Percentiles rank a stretch among this genome's conserved stretches.
These are phyloP conservation scores for Carpediemonas membranifera DNA, from an alignment of 78 protist genomes.

Conservation along the genomic window DNA sequence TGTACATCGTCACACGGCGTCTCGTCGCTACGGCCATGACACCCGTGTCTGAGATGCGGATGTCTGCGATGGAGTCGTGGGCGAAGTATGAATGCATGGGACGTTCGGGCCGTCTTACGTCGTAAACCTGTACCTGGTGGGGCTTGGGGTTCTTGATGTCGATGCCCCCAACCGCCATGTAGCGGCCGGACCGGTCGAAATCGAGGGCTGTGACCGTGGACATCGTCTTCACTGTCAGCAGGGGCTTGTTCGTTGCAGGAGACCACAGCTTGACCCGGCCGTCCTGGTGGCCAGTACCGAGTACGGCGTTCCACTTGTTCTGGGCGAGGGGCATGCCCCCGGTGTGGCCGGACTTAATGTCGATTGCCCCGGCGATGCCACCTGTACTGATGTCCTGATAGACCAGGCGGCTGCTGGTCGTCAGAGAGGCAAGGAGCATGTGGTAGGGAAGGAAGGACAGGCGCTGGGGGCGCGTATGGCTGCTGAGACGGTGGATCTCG, in stretches of 20 bases:
- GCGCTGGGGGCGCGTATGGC: conserved; percentile 41
- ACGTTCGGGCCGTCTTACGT: too few species aligned
- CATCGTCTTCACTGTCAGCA: conserved; percentile 38
- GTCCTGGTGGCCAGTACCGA: conserved; percentile 58
- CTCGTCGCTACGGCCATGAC: too few species aligned
- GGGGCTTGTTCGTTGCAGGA: conserved; percentile 60
- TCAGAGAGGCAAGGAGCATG: conserved; percentile 57
- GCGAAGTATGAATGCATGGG: too few species aligned
- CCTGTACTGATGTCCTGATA: conserved; percentile 64
- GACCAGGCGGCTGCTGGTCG: conserved; percentile 23
- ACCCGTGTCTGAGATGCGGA: too few species aligned
- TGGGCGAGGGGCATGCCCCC: conserved; percentile 27
- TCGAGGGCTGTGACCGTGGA: too few species aligned
- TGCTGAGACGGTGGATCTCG: conserved; percentile 72
- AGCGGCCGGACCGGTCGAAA: too few species aligned
- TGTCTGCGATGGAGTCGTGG: too few species aligned
- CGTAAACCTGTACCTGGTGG: conserved; percentile 26
- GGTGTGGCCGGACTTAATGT: too few species aligned
- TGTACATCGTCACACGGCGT: neutral
- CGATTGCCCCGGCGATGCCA: conserved; percentile 33
- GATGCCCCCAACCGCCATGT: conserved; percentile 55
- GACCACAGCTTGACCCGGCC: conserved; percentile 71
- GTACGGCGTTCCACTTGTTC: conserved; percentile 73
- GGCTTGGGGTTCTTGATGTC: conserved; percentile 60
- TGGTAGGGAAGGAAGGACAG: conserved; percentile 80